These are phyloP conservation scores for Aquilaria malaccensis DNA, from an alignment of 345 rosid species.

Conservation along the genomic window DNA sequence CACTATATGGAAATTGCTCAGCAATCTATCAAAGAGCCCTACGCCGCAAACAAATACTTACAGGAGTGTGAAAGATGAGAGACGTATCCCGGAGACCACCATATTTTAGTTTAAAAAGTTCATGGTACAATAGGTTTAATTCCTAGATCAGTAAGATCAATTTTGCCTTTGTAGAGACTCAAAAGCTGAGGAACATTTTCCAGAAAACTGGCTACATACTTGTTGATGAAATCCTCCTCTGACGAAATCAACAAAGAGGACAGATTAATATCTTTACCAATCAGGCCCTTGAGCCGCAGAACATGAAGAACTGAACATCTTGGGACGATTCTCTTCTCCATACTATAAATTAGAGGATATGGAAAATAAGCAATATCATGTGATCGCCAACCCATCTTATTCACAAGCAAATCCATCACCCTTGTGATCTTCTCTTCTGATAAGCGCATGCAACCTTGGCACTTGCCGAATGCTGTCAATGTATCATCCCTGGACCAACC, in stretches of 20 bases:
- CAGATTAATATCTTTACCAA: neutral
- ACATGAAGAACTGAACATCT: conserved; percentile 24
- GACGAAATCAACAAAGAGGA: neutral
- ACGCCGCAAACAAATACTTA: too few relatives aligned
- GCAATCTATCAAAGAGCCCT: too few relatives aligned
- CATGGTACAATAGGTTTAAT: too few relatives aligned
- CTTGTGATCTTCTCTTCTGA: conserved; percentile 24
- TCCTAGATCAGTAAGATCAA: neutral
- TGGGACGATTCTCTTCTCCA: conserved; percentile 28
- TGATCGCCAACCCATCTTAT: conserved; percentile 23
- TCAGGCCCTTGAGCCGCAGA: conserved; percentile 16
- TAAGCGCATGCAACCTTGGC: conserved; percentile 16
- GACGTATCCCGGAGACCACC: too few relatives aligned
- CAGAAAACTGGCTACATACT: conserved; percentile 8
- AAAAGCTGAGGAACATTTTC: conserved; percentile 6
- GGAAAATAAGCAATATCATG: conserved; percentile 13
- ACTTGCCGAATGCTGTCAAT: conserved; percentile 22
- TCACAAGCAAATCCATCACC: conserved; percentile 19
- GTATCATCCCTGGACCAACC: conserved; percentile 24
- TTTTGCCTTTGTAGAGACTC: conserved; percentile 8
- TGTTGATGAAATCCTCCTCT: conserved; percentile 3
- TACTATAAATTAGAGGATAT: conserved; percentile 11
- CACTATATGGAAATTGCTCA: too few relatives aligned
- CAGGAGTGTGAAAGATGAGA: too few relatives aligned
- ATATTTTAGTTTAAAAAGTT: too few relatives aligned